phyloP scores from a whole-genome alignment of 164 flowering plant genomes.

The Piper longum region DNA sequence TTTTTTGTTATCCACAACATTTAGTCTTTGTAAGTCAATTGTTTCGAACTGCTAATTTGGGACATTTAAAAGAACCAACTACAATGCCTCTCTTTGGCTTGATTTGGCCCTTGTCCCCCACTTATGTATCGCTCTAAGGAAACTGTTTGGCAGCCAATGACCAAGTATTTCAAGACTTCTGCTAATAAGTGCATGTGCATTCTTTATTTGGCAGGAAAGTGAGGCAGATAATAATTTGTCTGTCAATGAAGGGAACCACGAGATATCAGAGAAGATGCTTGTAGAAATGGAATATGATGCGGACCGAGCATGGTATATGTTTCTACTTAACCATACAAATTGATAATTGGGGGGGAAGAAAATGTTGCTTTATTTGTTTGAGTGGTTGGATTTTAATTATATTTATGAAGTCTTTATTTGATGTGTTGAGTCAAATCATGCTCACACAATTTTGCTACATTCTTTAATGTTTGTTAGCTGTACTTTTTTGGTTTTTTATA shows the following conservation, averaged over 20 bases:
- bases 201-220: constrained; percentile 26
- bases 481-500: no score
- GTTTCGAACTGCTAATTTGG: no score
- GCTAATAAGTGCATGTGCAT: background rate
- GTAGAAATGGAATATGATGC: constrained; percentile 86
- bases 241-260: constrained; percentile 27
- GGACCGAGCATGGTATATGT: constrained; percentile 84
- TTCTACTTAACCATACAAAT: background rate
- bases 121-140: no score
- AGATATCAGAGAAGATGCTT: constrained; percentile 69
- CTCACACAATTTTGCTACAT: no score
- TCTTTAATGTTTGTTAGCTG: no score
- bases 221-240: constrained; percentile 17
- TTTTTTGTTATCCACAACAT: no score
- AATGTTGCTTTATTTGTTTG: background rate
- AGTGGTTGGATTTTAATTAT: background rate
- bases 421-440: no score
- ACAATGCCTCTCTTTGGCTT: no score
- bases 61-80: no score
- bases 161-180: background rate
- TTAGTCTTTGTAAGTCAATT: no score
- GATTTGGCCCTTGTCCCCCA: no score
- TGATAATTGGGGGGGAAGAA: background rate
- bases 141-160: background rate
- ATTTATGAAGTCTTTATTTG: background rate